Percentiles rank a stretch among this genome's conserved stretches.
These are phyloP conservation scores for Trichoderma atrobrunneum DNA, from an alignment of 2,329 filamentous ascomycete species.

Conservation along the genomic window DNA sequence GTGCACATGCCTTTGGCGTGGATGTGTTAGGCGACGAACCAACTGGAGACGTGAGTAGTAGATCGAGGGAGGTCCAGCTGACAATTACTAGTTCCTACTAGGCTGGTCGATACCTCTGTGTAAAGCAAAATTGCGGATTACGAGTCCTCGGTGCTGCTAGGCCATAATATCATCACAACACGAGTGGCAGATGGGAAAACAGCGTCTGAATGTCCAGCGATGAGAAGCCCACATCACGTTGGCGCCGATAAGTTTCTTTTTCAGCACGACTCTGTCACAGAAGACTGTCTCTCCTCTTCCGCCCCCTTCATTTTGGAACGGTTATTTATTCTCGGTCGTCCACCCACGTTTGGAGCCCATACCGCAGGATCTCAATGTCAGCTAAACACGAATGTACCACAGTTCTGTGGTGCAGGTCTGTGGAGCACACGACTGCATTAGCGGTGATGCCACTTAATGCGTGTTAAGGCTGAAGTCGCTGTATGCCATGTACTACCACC, in stretches of 20 bases:
- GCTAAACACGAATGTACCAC: neutral
- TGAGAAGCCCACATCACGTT: neutral
- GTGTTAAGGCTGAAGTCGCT: slow-evolving; percentile 17
- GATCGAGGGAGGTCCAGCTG: neutral
- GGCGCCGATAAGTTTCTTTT: neutral
- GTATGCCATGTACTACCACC: neutral
- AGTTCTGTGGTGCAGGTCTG: neutral
- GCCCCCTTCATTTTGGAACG: neutral
- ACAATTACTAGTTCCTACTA: neutral
- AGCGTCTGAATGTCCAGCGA: neutral
- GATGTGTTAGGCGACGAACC: slow-evolving; percentile 11
- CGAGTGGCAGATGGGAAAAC: neutral
- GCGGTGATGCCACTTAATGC: neutral
- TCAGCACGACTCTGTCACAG: neutral
- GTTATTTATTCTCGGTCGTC: neutral
- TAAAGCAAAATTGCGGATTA: neutral
- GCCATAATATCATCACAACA: neutral
- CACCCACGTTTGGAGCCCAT: neutral
- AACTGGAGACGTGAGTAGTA: neutral
- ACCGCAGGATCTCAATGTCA: neutral
- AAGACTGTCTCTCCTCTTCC: neutral
- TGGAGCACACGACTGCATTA: slow-evolving; percentile 13
- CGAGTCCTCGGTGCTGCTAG: neutral
- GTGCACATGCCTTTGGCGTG: neutral
- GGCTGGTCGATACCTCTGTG: neutral